Evolutionary conservation across 2,329 filamentous ascomycete genomes (phyloP), one percentile per base, ranked within the genome.

Genomic region (Arthroderma sp.): DNA sequence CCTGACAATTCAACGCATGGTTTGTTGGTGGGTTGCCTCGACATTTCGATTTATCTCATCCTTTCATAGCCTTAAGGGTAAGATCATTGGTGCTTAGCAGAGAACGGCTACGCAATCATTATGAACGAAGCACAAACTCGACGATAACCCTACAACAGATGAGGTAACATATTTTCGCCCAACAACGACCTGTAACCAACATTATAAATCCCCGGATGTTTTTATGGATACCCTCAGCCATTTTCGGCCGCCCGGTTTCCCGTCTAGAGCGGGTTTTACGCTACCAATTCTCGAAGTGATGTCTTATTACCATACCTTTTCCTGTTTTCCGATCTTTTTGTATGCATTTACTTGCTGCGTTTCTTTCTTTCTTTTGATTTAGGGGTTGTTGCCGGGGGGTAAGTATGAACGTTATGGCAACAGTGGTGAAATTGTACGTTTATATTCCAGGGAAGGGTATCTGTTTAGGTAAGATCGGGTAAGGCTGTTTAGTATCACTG

Each of bases 1-100:
- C 59, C 56, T 58, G 56, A 62, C 58, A 61, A 61, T 57, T 64
- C 63, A 61, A 59, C 53, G 57, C 61, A 66, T 61, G 66, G 66
- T 72, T 69, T 71, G 68, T 69, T 72, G 71, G 72, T 75, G 71
- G 72, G 72, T 76, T 73, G 73, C 64, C 65, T 67, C 67, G 65
- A 65, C 65, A 64, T 60, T 64, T 61, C 58, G 59, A 59, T 54
- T 62, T 61, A 62, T 62, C 60, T 56, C 44, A 57, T 57, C 55
- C 63, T 63, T 59, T 66, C 62, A 63, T 62, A 61, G 63, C 58
- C 58, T 62, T 63, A 68, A 66, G 69, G 72, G 69, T 73, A 72
- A 72, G 67, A 63, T 63, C 55, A 55, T 54, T 41, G 38, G 56
- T 53, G 15, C 51, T 54, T 37, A 37, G 37, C 15, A 35, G 49